These are phyloP conservation scores for Epichloe gansuensis DNA, from an alignment of 2,329 filamentous ascomycete genomes.

Conservation along the genomic window DNA sequence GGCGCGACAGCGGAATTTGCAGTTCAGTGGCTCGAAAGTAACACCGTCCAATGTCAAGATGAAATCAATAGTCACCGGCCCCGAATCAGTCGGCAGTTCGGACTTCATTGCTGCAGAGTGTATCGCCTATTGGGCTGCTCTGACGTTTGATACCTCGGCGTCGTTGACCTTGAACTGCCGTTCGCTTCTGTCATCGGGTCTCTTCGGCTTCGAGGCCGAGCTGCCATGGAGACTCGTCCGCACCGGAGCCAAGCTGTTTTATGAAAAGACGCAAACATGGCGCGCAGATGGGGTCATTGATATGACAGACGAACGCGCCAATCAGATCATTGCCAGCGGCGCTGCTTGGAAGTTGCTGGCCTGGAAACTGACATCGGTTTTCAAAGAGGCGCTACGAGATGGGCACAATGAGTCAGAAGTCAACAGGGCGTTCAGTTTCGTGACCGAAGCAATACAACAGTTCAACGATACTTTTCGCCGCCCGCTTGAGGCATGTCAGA, in stretches of 20 bases:
- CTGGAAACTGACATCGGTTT: constrained; percentile 20
- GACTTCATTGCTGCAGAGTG: constrained; percentile 26
- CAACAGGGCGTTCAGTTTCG: constrained; percentile 13
- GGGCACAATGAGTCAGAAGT: constrained; percentile 20
- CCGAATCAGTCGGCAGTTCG: constrained; percentile 16
- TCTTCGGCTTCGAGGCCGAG: constrained; percentile 21
- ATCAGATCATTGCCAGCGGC: constrained; percentile 17
- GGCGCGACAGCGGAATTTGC: constrained; percentile 25
- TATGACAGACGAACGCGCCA: constrained; percentile 20
- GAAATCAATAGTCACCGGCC: constrained; percentile 12
- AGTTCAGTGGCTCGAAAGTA: constrained; percentile 29
- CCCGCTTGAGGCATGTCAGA: constrained; percentile 18
- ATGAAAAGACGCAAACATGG: constrained; percentile 16
- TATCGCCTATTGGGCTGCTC: constrained; percentile 28
- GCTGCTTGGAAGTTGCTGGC: constrained; percentile 19
- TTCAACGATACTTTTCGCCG: constrained; percentile 18
- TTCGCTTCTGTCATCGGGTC: constrained; percentile 25
- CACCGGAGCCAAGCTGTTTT: constrained; percentile 18
- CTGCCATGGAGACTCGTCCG: constrained; percentile 18
- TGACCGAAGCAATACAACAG: constrained; percentile 16
- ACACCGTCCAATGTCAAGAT: constrained; percentile 14
- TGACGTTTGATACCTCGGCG: constrained; percentile 29
- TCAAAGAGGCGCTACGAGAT: constrained; percentile 21
- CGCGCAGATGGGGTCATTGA: constrained; percentile 12
- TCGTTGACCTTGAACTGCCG: constrained; percentile 29